Base-by-base conservation (phyloP, 139 green algal species). In the Chlorella sp. region DNA sequence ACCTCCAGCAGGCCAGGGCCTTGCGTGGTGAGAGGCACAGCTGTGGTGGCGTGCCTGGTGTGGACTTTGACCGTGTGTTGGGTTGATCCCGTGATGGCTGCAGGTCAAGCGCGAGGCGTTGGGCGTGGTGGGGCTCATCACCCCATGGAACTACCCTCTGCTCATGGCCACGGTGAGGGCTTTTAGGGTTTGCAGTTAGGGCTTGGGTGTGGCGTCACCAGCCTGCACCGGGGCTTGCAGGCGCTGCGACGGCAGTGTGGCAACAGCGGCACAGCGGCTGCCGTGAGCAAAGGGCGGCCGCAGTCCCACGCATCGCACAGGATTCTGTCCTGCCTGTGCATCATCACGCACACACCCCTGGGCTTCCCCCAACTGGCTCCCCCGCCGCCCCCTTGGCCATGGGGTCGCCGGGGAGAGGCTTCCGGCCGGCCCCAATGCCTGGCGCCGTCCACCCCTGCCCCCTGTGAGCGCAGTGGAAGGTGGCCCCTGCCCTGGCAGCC, bases 111-210 rank as follows among this genome's bases (percentile, higher is more conserved):
- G 80, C 26, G 84, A 91, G 80, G 74, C 88, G 2, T 71, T 94
- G 34, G 88, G 89, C 0, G 87, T 92, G 35, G 89, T 92, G 32
- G 92, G 69, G 17, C 83, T 93, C 17, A 94, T 97, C 80, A 93
- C 89, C 1, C 89, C 91, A 2, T 97, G 90, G 90, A 96, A 96
- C 85, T 97, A 97, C 74, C 92, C 92, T 0, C 72, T 94, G 42
- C 86, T 96, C 6, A 91, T 95, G 86, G 87, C 86, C 4, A 75
- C 81, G 66, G 80, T 87, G 31, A 74, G 78, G 35, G 5, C 30
- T 1, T n/a, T n/a, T n/a, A n/a, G n/a, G n/a, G n/a, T n/a, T 31
- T 65, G 36, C 17, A 60, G 65, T 27, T 35, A 31, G 3, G 31
- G 30, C 22, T 31, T 59, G n/a, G n/a, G 14, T 31, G 26, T 32